phyloP scores from a whole-genome alignment of 1,139 yeast genomes.

The Blastobotrys indianensis region DNA sequence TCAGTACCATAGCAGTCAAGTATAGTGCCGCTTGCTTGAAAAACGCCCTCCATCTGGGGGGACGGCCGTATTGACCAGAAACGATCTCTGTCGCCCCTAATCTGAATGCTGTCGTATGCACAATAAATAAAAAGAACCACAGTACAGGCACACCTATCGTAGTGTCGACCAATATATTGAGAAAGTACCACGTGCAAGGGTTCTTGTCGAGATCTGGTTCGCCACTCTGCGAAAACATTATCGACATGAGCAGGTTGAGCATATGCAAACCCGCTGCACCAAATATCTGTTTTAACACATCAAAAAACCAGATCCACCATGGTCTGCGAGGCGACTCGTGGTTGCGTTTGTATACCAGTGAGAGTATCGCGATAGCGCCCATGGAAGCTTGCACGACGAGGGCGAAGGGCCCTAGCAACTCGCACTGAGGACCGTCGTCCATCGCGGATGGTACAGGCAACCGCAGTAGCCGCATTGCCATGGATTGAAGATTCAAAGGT shows the following conservation, averaged over 20 bases:
- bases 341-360: constrained; percentile 68
- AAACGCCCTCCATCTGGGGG: constrained; percentile 62
- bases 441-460: not conserved
- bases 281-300: constrained; percentile 80
- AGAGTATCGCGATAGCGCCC: constrained; percentile 70
- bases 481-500: no score
- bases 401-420: constrained; percentile 41
- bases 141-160: constrained; percentile 90
- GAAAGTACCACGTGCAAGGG: constrained; percentile 68
- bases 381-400: constrained; percentile 39
- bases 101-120: constrained; percentile 45
- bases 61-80: constrained; percentile 78
- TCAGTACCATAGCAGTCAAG: constrained; percentile 48
- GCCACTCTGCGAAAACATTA: constrained; percentile 41
- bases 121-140: constrained; percentile 45
- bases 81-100: constrained; percentile 54
- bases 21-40: constrained; percentile 70
- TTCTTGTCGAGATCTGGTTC: constrained; percentile 33
- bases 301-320: constrained; percentile 84
- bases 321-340: constrained; percentile 82
- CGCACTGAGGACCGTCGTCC: constrained; percentile 27
- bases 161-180: constrained; percentile 82
- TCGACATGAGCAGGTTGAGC: constrained; percentile 67
- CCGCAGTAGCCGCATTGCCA: not conserved
- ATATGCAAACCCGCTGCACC: constrained; percentile 85